Evolutionary conservation across 225 moss, liverwort and hornwort genomes (phyloP).

Genomic region (Rhytidiadelphus loreus): DNA sequence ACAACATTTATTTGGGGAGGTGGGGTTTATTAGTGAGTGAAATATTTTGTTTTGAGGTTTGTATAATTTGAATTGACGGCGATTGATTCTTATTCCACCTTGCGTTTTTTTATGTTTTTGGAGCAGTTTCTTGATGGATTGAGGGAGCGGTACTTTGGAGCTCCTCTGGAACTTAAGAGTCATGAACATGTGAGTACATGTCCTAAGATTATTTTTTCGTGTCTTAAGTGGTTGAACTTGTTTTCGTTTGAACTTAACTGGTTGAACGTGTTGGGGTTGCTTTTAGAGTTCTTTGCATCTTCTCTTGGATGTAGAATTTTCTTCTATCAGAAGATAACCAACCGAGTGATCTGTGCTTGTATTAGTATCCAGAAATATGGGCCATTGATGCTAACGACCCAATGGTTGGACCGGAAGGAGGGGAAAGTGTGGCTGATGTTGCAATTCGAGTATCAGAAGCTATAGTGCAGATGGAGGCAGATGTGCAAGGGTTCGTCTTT

Average conservation of each 20-base stretch:
- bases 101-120: neutral
- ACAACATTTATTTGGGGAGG: neutral
- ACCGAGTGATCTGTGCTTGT: neutral
- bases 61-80: neutral
- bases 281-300: neutral
- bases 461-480: slow-evolving; percentile 57
- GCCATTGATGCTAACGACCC: slow-evolving; percentile 67
- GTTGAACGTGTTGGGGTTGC: neutral
- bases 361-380: slow-evolving; percentile 81
- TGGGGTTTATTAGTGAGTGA: neutral
- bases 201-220: neutral
- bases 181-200: slow-evolving; percentile 54
- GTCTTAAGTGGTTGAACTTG: neutral
- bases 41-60: neutral
- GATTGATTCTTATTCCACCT: neutral
- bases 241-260: neutral
- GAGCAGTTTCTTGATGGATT: slow-evolving; percentile 63
- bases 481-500: slow-evolving; percentile 60
- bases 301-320: neutral
- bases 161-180: slow-evolving; percentile 61
- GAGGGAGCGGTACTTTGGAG: slow-evolving; percentile 78
- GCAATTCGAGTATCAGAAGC: slow-evolving; percentile 57
- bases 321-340: neutral
- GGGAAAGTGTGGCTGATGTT: slow-evolving; percentile 94
- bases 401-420: slow-evolving; percentile 68